A percentile compares a stretch with the other conserved stretches of the same genome.
Conservation (phyloP, 2,329 filamentous ascomycete genomes). For the Tricladium varicosporioides region DNA sequence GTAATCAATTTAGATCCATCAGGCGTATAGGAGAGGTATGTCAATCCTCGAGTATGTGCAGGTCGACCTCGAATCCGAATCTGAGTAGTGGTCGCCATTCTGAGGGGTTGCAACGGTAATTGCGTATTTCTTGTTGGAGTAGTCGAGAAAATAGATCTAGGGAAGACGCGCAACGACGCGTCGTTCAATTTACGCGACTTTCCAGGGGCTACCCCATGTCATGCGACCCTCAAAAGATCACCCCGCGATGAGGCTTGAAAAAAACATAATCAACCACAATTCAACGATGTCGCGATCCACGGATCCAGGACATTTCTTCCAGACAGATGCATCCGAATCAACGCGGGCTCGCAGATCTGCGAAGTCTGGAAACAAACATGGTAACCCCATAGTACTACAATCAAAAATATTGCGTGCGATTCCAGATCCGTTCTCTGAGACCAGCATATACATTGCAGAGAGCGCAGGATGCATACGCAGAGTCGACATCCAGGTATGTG, state of each 20-base stretch:
- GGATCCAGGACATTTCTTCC: conserved; percentile 83
- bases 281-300: conserved; percentile 61
- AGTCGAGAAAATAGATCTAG: conserved; percentile 1
- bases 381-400: conserved; percentile 74
- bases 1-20: conserved; percentile 86
- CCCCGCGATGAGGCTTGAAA: conserved; percentile 3
- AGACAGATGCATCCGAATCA: conserved; percentile 60
- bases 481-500: conserved; percentile 73
- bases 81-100: conserved; percentile 36
- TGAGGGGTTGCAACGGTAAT: conserved; percentile 6
- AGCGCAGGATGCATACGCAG: conserved; percentile 78
- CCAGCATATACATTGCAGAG: conserved; percentile 75
- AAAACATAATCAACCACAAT: conserved; percentile 1
- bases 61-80: conserved; percentile 60
- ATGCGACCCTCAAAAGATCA: conserved; percentile 1
- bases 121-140: conserved; percentile 10
- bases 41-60: conserved; percentile 81
- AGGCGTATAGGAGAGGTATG: conserved; percentile 85
- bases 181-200: conserved; percentile 22
- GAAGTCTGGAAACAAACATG: conserved; percentile 74
- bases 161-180: conserved; percentile 22
- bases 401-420: conserved; percentile 82
- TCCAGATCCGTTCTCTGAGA: conserved; percentile 60
- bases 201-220: conserved; percentile 16
- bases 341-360: conserved; percentile 59